Base-by-base conservation (phyloP, 2,329 filamentous ascomycete genomes). In the Exophiala xenobiotica region DNA sequence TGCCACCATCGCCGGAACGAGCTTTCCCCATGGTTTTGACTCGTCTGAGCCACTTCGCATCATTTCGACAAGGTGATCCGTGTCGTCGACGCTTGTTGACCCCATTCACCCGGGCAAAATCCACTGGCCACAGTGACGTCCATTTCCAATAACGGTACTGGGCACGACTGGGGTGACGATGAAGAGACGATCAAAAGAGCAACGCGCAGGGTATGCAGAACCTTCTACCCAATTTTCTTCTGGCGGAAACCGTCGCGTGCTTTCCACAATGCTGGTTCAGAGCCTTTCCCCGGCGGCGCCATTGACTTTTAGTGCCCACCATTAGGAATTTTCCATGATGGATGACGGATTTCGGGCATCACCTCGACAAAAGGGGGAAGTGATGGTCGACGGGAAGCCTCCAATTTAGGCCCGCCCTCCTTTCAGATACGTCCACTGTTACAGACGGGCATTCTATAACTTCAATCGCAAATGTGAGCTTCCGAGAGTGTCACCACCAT, bases 31-130 rank as follows among this genome's bases (percentile, higher is more conserved):
- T 38, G 7, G 35, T 14, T 33, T 35, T 38, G 43, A 43, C 24
- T 26, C 29, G 51, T 54, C 49, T 50, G 51, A 54, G 51, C 51
- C 51, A 46, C 51, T 46, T 46, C 51, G 37, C 46, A 49, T 46
- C 46, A 46, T 46, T 43, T 43, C 35, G 26, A 33, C 27, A 29
- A 41, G 42, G 43, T 44, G 12, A 40, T 45, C 43, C 37, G 26
- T 38, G 19, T 27, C 23, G 26, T 35, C 46, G n/a, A n/a, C 51
- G 18, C 26, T 46, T 27, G 27, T 16, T 7, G 23, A 19, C 14
- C 23, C 19, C 9, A 23, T 20, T 11, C 29, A 33, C 16, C 29
- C 29, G 16, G 11, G n/a, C 7, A 20, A n/a, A n/a, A 40, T 24
- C 23, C 38, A n/a, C 22, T n/a, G 19, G 38, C 38, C 20, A 22